Evolutionary conservation across 176 grass and related monocot genomes (phyloP).

Genomic region (Aegilops tauschii): DNA sequence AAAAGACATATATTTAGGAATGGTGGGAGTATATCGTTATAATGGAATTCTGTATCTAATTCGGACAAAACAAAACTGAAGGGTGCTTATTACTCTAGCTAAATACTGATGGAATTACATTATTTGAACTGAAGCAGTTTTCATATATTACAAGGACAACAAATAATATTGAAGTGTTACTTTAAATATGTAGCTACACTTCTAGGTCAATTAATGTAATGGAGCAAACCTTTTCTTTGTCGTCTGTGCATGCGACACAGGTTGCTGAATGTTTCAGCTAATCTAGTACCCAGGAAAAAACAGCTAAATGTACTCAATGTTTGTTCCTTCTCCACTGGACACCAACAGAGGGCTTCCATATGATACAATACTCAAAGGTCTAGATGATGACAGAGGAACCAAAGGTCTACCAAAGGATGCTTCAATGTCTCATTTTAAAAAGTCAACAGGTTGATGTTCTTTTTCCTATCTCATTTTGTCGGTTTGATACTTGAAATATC

Average conservation of each 20-base stretch:
- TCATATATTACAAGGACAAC: too few species aligned
- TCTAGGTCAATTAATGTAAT: too few species aligned
- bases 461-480: background rate
- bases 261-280: too few species aligned
- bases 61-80: slow-evolving; percentile 74
- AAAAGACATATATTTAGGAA: too few species aligned
- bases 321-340: slow-evolving; percentile 6
- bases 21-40: background rate
- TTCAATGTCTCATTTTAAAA: slow-evolving; percentile 87
- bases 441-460: slow-evolving; percentile 69
- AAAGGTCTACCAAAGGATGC: slow-evolving; percentile 87
- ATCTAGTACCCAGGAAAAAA: too few species aligned
- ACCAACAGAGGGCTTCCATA: slow-evolving; percentile 72
- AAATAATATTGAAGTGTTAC: too few species aligned
- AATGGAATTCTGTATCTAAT: slow-evolving; percentile 13
- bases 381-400: slow-evolving; percentile 97
- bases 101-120: background rate
- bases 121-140: background rate
- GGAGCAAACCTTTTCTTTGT: too few species aligned
- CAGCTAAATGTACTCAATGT: background rate
- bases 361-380: slow-evolving; percentile 87
- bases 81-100: slow-evolving; percentile 37
- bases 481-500: background rate
- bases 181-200: too few species aligned
- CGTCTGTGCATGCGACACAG: too few species aligned